A percentile compares a stretch with the other conserved stretches of the same genome.
These are phyloP conservation scores for Bacidia gigantensis DNA, from an alignment of 495 filamentous ascomycete genomes.

Conservation along the genomic window DNA sequence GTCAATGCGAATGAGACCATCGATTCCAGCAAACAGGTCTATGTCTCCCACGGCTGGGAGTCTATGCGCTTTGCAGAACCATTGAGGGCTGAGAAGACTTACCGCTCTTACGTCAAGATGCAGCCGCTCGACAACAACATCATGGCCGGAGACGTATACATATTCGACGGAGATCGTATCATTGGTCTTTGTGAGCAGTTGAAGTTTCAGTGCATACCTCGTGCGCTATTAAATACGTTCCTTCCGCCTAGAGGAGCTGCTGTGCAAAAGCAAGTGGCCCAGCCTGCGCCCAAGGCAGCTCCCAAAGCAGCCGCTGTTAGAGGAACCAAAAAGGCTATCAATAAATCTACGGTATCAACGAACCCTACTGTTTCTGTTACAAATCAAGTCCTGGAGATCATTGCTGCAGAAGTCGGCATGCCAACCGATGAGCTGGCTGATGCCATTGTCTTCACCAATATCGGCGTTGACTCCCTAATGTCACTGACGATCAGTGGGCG, in stretches of 20 bases:
- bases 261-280: conserved; percentile 18
- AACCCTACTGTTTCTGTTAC: conserved; percentile 18
- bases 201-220: conserved; percentile 52
- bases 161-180: conserved; percentile 51
- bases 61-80: conserved; percentile 55
- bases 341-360: conserved; percentile 16
- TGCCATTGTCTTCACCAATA: conserved; percentile 34
- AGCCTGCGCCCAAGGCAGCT: conserved; percentile 23
- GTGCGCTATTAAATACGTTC: conserved; percentile 50
- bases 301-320: conserved; percentile 17
- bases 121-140: conserved; percentile 35
- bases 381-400: conserved; percentile 40
- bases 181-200: conserved; percentile 34
- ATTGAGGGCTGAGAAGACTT: conserved; percentile 48
- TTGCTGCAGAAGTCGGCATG: conserved; percentile 54
- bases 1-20: conserved; percentile 65
- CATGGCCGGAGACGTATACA: conserved; percentile 46
- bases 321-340: conserved; percentile 21
- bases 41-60: conserved; percentile 71
- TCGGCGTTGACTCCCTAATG: conserved; percentile 41
- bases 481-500: conserved; percentile 35
- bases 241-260: conserved; percentile 44
- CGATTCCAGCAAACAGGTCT: conserved; percentile 56
- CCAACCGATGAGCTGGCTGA: conserved; percentile 45
- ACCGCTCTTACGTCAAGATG: conserved; percentile 59